These are phyloP conservation scores for Heracleum sosnowskyi DNA, from an alignment of 129 eudicot species.

Conservation along the genomic window DNA sequence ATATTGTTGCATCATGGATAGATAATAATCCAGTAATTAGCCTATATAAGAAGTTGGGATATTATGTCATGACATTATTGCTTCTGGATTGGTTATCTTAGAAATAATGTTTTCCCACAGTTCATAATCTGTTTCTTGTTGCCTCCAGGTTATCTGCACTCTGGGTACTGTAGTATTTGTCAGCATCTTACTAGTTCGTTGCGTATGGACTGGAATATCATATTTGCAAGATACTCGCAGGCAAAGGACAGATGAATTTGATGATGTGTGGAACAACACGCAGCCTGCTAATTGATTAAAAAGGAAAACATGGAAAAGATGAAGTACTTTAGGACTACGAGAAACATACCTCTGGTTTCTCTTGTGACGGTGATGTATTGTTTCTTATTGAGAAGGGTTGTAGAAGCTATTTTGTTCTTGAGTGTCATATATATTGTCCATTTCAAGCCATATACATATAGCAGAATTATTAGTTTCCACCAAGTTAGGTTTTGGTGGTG, in stretches of 20 bases:
- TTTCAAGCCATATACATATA: not conserved
- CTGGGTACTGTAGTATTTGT: constrained; percentile 80
- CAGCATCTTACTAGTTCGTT: constrained; percentile 83
- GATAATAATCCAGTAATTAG: not conserved
- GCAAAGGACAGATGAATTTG: constrained; percentile 37
- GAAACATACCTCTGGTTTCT: not conserved
- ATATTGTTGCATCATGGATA: not conserved
- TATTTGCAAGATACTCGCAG: constrained; percentile 56
- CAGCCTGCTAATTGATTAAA: constrained; percentile 49
- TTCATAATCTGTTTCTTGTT: not conserved
- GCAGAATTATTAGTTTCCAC: not conserved
- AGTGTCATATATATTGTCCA: not conserved
- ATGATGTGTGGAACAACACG: constrained; percentile 56
- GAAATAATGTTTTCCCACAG: constrained; percentile 2
- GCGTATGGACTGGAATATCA: constrained; percentile 78
- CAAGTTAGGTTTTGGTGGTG: not conserved
- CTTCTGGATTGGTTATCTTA: not conserved
- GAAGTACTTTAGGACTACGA: not conserved
- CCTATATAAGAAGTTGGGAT: not conserved
- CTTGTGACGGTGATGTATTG: not conserved
- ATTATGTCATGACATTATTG: not conserved
- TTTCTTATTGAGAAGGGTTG: not conserved
- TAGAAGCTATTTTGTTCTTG: not conserved
- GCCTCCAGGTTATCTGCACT: constrained; percentile 75
- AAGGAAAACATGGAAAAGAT: not conserved